These are phyloP conservation scores for Colletotrichum melonis DNA, from an alignment of 2,329 filamentous ascomycete species.

Conservation along the genomic window DNA sequence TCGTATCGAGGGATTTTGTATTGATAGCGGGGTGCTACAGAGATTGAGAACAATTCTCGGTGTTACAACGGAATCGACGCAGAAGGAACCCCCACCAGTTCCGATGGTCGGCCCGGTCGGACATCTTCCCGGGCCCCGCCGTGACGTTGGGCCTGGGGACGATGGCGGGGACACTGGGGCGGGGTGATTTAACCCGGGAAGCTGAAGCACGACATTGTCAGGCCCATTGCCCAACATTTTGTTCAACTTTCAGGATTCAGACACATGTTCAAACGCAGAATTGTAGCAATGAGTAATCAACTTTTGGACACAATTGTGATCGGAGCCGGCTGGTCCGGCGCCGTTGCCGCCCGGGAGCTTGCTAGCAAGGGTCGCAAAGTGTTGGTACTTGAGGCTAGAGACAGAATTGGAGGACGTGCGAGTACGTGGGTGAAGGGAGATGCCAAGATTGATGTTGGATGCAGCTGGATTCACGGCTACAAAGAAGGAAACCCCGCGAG, in stretches of 20 bases:
- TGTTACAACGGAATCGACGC: neutral
- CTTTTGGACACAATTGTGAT: slow-evolving; percentile 32
- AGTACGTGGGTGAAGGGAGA: slow-evolving; percentile 30
- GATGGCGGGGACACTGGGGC: slow-evolving; percentile 14
- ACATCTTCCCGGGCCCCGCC: slow-evolving; percentile 32
- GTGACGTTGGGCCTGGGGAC: slow-evolving; percentile 5
- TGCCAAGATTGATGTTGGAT: slow-evolving; percentile 32
- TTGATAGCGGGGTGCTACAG: neutral
- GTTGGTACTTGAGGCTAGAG: slow-evolving; percentile 31
- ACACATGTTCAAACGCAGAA: slow-evolving; percentile 26
- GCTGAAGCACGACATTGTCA: slow-evolving; percentile 1
- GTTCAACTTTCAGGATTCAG: neutral
- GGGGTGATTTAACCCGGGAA: slow-evolving; percentile 9
- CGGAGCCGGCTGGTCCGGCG: slow-evolving; percentile 33
- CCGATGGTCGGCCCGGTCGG: slow-evolving; percentile 35
- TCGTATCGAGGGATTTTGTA: neutral
- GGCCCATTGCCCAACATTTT: neutral
- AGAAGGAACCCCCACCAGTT: slow-evolving; percentile 15
- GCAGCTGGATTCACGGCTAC: slow-evolving; percentile 34
- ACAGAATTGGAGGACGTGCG: slow-evolving; percentile 34
- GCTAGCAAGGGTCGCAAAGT: slow-evolving; percentile 26
- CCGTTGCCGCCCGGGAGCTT: slow-evolving; percentile 29
- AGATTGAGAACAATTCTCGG: neutral
- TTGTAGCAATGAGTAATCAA: slow-evolving; percentile 16
- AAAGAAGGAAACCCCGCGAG: slow-evolving; percentile 29